phyloP scores from a whole-genome alignment of 257 asterid genomes.

The Scutellaria minor region DNA sequence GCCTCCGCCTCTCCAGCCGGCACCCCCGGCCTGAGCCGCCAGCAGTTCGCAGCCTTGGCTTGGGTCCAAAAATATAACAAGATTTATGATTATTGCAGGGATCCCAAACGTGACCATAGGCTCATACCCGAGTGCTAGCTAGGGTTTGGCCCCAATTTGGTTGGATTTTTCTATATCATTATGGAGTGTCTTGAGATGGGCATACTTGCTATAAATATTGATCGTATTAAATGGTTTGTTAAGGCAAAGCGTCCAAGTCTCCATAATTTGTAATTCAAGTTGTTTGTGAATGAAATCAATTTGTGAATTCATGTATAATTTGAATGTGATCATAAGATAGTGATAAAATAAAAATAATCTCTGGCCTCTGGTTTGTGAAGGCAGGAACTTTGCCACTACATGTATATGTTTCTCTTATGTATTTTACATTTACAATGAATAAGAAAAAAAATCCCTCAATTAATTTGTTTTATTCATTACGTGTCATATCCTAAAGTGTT shows the following conservation, averaged over 20 bases:
- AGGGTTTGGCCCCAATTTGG: background rate
- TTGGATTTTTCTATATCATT: background rate
- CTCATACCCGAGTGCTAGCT: conserved; percentile 73
- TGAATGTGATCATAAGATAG: background rate
- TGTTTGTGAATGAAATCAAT: background rate
- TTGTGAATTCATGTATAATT: background rate
- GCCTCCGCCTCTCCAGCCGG: conserved; percentile 51
- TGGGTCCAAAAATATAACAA: conserved; percentile 66
- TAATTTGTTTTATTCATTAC: too few species aligned
- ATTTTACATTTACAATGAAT: conserved; percentile 15
- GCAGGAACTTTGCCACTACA: conserved; percentile 14
- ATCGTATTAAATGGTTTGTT: conserved; percentile 3
- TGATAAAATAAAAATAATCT: background rate
- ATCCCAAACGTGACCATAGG: conserved; percentile 59
- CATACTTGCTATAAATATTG: conserved; percentile 30
- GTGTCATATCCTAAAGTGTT: too few species aligned
- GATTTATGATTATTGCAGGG: conserved; percentile 76
- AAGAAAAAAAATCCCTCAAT: background rate
- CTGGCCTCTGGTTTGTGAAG: conserved; percentile 18
- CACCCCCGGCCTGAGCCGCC: conserved; percentile 63
- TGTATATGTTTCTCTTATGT: background rate
- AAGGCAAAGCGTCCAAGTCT: conserved; percentile 51
- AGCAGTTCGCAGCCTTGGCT: conserved; percentile 63
- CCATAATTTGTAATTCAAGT: conserved; percentile 20
- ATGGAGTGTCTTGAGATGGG: conserved; percentile 55